These are phyloP conservation scores for Pulveroboletus sp. DNA, from an alignment of 768 basidiomycete genomes.

Conservation along the genomic window DNA sequence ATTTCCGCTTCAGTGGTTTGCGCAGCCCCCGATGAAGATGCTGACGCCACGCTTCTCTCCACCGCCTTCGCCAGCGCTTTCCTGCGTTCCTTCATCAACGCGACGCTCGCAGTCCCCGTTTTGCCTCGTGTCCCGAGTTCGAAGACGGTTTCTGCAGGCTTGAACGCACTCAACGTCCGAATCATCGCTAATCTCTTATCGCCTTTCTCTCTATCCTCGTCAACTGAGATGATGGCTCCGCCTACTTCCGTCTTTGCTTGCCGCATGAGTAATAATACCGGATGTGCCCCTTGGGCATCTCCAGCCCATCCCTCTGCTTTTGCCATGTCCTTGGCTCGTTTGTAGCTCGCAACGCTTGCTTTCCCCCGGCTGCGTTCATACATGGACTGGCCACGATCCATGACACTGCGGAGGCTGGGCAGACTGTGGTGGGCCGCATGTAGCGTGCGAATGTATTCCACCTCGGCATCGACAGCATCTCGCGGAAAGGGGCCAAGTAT, in stretches of 20 bases:
- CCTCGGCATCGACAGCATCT: constrained; percentile 75
- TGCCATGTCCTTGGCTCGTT: constrained; percentile 84
- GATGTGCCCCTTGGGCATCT: constrained; percentile 61
- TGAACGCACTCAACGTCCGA: constrained; percentile 75
- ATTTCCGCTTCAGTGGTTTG: constrained; percentile 35
- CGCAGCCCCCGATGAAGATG: constrained; percentile 26
- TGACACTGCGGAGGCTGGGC: constrained; percentile 69
- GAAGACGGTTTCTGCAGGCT: constrained; percentile 86
- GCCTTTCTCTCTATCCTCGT: constrained; percentile 35
- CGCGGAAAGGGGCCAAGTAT: constrained; percentile 83
- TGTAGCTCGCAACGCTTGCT: constrained; percentile 81
- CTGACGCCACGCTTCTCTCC: constrained; percentile 40
- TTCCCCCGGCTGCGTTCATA: constrained; percentile 93
- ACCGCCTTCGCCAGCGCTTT: constrained; percentile 70
- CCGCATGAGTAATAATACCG: constrained; percentile 50
- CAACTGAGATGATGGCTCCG: constrained; percentile 4
- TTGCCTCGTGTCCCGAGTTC: constrained; percentile 80
- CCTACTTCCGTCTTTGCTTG: constrained; percentile 37
- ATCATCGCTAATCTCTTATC: constrained; percentile 65
- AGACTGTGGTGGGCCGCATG: constrained; percentile 66
- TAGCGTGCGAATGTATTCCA: constrained; percentile 71
- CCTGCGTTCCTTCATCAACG: constrained; percentile 86
- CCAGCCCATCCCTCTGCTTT: constrained; percentile 71
- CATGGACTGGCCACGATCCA: constrained; percentile 87
- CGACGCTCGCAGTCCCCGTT: constrained; percentile 51